Conservation (phyloP, 257 asterid genomes). For the Nicotiana sylvestris region DNA sequence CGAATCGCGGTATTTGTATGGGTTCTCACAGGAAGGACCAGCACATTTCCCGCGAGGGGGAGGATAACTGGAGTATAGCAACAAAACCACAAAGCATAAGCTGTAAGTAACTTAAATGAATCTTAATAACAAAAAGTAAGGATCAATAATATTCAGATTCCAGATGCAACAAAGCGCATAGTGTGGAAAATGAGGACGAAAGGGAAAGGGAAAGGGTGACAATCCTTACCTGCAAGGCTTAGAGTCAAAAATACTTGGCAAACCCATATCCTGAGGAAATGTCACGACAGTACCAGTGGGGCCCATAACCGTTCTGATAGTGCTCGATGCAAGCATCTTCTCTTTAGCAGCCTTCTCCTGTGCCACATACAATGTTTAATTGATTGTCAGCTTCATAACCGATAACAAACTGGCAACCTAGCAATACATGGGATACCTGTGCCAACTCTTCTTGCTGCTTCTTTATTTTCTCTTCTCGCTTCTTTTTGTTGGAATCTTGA, state of each 20-base stretch:
- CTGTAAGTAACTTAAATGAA: background rate
- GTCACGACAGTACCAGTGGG: constrained; percentile 77
- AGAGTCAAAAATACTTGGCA: constrained; percentile 58
- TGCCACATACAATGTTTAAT: constrained; percentile 1
- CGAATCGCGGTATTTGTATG: constrained; percentile 83
- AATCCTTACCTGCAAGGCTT: constrained; percentile 48
- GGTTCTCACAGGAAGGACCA: constrained; percentile 71
- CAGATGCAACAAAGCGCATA: background rate
- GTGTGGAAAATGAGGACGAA: background rate
- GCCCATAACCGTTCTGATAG: constrained; percentile 71
- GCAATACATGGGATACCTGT: constrained; percentile 45
- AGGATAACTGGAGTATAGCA: constrained; percentile 65
- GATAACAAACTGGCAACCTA: background rate
- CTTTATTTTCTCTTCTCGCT: constrained; percentile 81
- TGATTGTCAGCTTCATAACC: background rate
- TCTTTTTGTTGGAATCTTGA: constrained; percentile 90
- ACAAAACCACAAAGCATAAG: constrained; percentile 15
- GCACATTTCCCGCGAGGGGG: constrained; percentile 90
- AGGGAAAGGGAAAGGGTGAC: background rate
- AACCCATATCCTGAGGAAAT: constrained; percentile 72
- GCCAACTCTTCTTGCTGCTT: constrained; percentile 89
- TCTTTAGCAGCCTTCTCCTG: constrained; percentile 67
- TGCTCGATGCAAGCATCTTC: constrained; percentile 59
- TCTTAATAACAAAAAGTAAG: background rate
- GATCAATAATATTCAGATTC: background rate